These are phyloP conservation scores for Chaetomium cochliodes DNA, from an alignment of 495 filamentous ascomycete genomes.

Conservation along the genomic window DNA sequence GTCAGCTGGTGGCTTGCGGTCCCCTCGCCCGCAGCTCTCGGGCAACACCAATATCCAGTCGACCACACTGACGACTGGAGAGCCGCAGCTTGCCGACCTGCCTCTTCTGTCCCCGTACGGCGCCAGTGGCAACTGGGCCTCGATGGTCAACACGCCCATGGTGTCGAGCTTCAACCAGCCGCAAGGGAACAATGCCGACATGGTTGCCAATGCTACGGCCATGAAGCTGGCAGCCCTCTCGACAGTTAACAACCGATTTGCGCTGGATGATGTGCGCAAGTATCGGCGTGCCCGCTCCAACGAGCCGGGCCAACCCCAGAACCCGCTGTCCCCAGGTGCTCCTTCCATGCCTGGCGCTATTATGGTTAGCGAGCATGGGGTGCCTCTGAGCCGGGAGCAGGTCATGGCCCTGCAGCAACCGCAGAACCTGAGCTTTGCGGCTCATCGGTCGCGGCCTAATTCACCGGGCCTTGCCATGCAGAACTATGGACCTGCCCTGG, in stretches of 20 bases:
- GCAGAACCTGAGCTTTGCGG: slow-evolving; percentile 72
- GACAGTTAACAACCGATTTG: slow-evolving; percentile 97
- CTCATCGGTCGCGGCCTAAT: slow-evolving; percentile 83
- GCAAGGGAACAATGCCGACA: slow-evolving; percentile 69
- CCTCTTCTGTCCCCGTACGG: slow-evolving; percentile 89
- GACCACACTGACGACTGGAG: slow-evolving; percentile 72
- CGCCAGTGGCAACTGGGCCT: slow-evolving; percentile 91
- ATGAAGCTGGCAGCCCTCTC: slow-evolving; percentile 98
- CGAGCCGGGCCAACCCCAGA: slow-evolving; percentile 58
- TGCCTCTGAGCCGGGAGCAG: slow-evolving; percentile 80
- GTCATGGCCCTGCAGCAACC: slow-evolving; percentile 63
- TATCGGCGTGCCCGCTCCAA: slow-evolving; percentile 89
- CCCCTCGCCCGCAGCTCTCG: slow-evolving; percentile 67
- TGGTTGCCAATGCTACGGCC: slow-evolving; percentile 97
- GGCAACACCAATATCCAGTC: slow-evolving; percentile 72
- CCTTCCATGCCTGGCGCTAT: slow-evolving; percentile 61
- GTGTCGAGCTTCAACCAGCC: slow-evolving; percentile 72
- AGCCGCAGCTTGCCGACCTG: slow-evolving; percentile 64
- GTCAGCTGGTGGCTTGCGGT: slow-evolving; percentile 77
- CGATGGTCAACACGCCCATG: slow-evolving; percentile 98
- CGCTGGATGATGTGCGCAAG: slow-evolving; percentile 91
- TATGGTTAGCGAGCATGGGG: slow-evolving; percentile 90
- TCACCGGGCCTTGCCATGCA: slow-evolving; percentile 90
- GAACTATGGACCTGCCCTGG: slow-evolving; percentile 61
- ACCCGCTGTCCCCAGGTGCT: slow-evolving; percentile 47